Evolutionary conservation across 805 yeast genomes (phyloP).

Genomic region (Aciculoconidium aculeatum): DNA sequence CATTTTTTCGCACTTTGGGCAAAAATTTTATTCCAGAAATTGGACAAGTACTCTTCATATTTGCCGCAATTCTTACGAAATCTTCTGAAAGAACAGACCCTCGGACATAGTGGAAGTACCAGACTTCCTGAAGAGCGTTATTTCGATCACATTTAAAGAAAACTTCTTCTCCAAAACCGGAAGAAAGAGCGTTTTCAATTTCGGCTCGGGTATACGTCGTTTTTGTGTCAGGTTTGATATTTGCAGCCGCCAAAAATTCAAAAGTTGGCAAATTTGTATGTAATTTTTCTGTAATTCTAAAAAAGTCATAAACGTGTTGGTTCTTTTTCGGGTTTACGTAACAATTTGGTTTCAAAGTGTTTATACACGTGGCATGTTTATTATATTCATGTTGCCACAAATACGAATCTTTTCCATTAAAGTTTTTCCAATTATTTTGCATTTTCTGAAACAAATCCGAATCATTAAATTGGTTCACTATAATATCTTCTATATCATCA

Average conservation of each 20-base stretch:
- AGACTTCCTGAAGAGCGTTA: conserved; percentile 27
- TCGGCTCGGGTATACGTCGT: conserved; percentile 53
- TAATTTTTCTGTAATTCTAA: conserved; percentile 50
- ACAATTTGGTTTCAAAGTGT: conserved; percentile 70
- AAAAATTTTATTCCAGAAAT: conserved; percentile 58
- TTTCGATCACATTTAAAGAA: conserved; percentile 54
- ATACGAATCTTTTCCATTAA: conserved; percentile 57
- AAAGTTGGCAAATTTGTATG: conserved; percentile 61
- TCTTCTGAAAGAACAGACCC: conserved; percentile 15
- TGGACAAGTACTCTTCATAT: conserved; percentile 57
- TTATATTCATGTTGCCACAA: conserved; percentile 91
- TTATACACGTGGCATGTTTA: conserved; percentile 91
- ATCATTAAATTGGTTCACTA: conserved; percentile 37
- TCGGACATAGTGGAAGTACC: conserved; percentile 21
- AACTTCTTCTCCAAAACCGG: conserved; percentile 49
- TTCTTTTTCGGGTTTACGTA: conserved; percentile 36
- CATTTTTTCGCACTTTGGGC: too few species aligned
- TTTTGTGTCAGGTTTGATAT: conserved; percentile 60
- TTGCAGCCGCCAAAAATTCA: conserved; percentile 57
- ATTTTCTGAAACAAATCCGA: conserved; percentile 50
- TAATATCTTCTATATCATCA: conserved; percentile 32
- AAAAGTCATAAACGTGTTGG: conserved; percentile 64
- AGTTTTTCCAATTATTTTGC: conserved; percentile 66
- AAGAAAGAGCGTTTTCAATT: conserved; percentile 46
- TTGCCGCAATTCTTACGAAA: conserved; percentile 41